Base-by-base conservation (phyloP, 257 asterid species). In the Penstemon davidsonii region DNA sequence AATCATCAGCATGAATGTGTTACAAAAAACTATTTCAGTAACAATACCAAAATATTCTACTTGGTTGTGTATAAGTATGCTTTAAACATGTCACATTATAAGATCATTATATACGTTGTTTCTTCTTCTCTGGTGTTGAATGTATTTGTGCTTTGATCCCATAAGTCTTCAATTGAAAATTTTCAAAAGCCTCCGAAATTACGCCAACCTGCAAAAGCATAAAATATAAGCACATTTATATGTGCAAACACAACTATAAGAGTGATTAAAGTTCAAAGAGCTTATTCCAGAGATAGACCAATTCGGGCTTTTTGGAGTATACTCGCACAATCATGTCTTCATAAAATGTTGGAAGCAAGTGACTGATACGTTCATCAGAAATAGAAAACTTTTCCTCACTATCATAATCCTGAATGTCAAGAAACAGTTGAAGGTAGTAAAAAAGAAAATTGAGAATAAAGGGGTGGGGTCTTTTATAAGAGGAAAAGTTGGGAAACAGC, bases 261-360 rank as follows among this genome's bases (percentile, higher is more conserved):
- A 64, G 55, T 56, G 53, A 51, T 8, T 53, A 66, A 51, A 52
- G 7, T 42, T 50, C 42, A 37, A 51, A 44, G n/a, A 73, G 77
- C 75, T 10, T 62, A 70, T 62, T 70, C 58, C 52, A 69, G 67
- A 72, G 33, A 25, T 1, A 2, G 77, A 93, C 99, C 96, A 88
- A 85, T 82, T 85, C 89, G 60, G 92, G 86, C 83, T 84, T 88
- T 82, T 85, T 93, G 78, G 97, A 85, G 79, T 93, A 93, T 62
- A 93, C 96, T 73, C 95, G 87, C 73, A 93, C 99, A 42, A 93
- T 90, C 94, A 87, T 85, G 80, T 93, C 99, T 74, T 90, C 92
- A 68, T 74, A 90, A 66, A 76, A 88, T 40, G 96, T 56, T 43
- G 99, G 97, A 75, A 93, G 88, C 85, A 93, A 81, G 86, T 90